Evolutionary conservation across 73 alveolate species (phyloP).

Genomic region (Paramecium caudatum): DNA sequence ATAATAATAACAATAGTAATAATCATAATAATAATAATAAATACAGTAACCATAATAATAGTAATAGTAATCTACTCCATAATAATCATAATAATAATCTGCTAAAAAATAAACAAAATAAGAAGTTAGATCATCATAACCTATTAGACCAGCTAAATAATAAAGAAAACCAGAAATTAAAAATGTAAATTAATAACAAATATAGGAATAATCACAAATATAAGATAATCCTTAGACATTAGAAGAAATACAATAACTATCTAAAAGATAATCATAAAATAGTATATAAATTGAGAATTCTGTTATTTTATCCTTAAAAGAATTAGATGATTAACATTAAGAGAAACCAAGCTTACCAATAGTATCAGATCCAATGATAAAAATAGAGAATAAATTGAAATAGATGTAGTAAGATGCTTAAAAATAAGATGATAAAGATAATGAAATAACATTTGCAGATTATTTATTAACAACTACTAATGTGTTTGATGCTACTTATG

Average conservation of each 20-base stretch:
- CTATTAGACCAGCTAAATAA: neutral
- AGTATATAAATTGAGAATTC: constrained; percentile 11
- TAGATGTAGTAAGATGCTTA: neutral
- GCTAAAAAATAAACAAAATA: neutral
- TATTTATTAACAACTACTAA: neutral
- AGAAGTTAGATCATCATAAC: too few relatives aligned
- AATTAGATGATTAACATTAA: neutral
- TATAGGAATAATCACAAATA: neutral
- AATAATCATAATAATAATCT: too few relatives aligned
- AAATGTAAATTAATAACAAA: neutral
- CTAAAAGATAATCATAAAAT: neutral
- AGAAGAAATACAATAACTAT: neutral
- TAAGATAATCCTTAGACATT: neutral
- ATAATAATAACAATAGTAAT: neutral
- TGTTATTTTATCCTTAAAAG: constrained; percentile 4
- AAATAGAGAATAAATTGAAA: constrained; percentile 10
- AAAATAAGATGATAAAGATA: neutral
- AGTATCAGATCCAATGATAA: neutral
- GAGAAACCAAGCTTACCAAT: neutral
- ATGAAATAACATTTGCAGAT: neutral
- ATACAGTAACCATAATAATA: neutral
- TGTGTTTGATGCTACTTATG: constrained; percentile 8
- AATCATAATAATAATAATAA: neutral
- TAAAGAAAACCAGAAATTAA: neutral
- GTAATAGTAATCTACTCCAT: too few relatives aligned